Base-by-base conservation (phyloP, 2,329 filamentous ascomycete species). In the Ophiostoma quercus region DNA sequence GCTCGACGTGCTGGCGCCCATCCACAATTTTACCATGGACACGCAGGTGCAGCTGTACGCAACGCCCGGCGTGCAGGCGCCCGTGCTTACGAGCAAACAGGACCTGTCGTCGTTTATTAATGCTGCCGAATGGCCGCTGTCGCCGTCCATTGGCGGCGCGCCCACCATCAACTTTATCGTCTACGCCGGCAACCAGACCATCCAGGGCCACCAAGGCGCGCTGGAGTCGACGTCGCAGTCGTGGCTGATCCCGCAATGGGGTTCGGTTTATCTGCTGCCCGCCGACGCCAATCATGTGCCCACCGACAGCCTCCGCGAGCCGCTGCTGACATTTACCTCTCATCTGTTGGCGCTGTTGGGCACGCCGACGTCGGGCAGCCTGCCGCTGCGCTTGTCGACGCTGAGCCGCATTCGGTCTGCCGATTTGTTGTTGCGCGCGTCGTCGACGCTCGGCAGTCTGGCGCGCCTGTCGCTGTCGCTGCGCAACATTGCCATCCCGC, bases 201-300 rank as follows among this genome's bases (percentile, higher is more conserved):
- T 92, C 72, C 82, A 79, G 4, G 2, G 60, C 71, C 32, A 39
- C 2, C 80, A 19, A 8, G 65, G n/a, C 2, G n/a, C 47, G 7
- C 3, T 29, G 11, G 2, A 12, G 11, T 41, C 39, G 39, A 85
- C 82, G 3, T 85, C 87, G 0, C 87, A 86, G 75, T 88, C 87
- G 51, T 98, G 94, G 94, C 85, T 97, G 73, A 90, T 99, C 63
- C 95, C 95, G 0, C 95, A 99, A 81, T 99, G 95, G 95, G 95
- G 95, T 51, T 85, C 85, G 19, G 85, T 89, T 11, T 88, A 87
- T 74, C 80, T 88, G 16, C 82, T 96, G 67, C 76, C 81, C 11
- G 80, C 80, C 9, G 76, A 78, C 66, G 77, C 79, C 60, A 81
- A 79, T 43, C 84, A 87, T 72, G 84, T 97, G 11, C 82, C 87